Evolutionary conservation across 768 basidiomycete genomes (phyloP).

Genomic region (Russula sp.): DNA sequence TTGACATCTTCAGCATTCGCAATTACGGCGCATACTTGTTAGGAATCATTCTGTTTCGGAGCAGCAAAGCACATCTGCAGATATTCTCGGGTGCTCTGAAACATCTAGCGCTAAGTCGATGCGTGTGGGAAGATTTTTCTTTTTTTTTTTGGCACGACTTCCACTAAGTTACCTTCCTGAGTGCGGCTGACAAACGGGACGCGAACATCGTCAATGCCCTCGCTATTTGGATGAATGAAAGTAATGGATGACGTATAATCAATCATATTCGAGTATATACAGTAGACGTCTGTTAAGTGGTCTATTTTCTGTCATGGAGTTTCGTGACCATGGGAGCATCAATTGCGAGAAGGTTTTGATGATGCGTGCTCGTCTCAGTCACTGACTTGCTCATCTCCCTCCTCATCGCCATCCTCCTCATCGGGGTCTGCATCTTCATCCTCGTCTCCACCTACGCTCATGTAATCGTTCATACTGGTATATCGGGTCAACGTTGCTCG

Average conservation of each 20-base stretch:
- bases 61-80: background rate
- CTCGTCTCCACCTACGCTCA: slow-evolving; percentile 17
- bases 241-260: background rate
- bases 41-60: background rate
- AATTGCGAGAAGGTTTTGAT: background rate
- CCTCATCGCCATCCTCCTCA: slow-evolving; percentile 8
- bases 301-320: background rate
- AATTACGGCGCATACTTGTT: background rate
- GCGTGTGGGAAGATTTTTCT: background rate
- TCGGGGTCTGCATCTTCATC: slow-evolving; percentile 14
- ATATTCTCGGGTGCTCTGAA: background rate
- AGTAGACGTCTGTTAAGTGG: background rate
- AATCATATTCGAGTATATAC: background rate
- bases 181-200: background rate
- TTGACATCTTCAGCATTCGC: background rate
- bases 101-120: background rate
- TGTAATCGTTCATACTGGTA: slow-evolving; percentile 24
- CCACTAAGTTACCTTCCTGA: background rate
- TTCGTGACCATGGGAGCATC: background rate
- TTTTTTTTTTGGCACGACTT: background rate
- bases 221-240: background rate
- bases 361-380: background rate
- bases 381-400: background rate
- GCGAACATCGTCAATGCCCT: background rate
- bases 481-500: background rate